Percentiles rank a stretch among this genome's conserved stretches.
These are phyloP conservation scores for Polytrichum commune DNA, from an alignment of 225 moss, liverwort and hornwort species.

Conservation along the genomic window DNA sequence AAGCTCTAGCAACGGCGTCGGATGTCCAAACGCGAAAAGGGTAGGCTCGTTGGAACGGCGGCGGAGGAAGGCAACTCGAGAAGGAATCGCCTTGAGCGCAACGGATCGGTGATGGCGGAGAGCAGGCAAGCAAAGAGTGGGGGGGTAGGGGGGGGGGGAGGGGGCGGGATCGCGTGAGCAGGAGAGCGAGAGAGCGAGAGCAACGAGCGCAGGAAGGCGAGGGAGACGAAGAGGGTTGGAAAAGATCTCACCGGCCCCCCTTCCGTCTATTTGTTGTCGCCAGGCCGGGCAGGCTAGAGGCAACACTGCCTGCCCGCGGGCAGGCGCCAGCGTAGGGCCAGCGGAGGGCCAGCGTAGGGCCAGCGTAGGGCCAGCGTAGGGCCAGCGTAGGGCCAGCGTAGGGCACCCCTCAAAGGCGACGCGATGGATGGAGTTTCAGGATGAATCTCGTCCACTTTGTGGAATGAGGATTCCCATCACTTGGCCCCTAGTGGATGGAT, in stretches of 20 bases:
- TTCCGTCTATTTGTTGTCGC: slow-evolving; percentile 21
- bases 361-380: too few species aligned
- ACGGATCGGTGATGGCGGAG: slow-evolving; percentile 8
- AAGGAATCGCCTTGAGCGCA: background rate
- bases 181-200: background rate
- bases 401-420: too few species aligned
- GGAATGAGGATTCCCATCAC: too few species aligned
- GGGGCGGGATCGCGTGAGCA: background rate
- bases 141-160: background rate
- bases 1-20: too few species aligned
- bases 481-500: too few species aligned
- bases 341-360: too few species aligned
- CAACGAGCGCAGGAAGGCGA: background rate
- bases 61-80: background rate
- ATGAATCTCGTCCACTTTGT: too few species aligned
- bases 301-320: too few species aligned
- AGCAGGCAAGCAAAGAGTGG: background rate
- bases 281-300: too few species aligned
- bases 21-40: background rate
- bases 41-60: slow-evolving; percentile 2
- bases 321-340: too few species aligned
- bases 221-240: slow-evolving; percentile 9
- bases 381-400: too few species aligned
- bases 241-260: background rate
- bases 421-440: too few species aligned